Percentiles rank a stretch among this genome's conserved stretches.
These are phyloP conservation scores for Parascedosporium putredinis DNA, from an alignment of 2,329 filamentous ascomycete genomes.

Conservation along the genomic window DNA sequence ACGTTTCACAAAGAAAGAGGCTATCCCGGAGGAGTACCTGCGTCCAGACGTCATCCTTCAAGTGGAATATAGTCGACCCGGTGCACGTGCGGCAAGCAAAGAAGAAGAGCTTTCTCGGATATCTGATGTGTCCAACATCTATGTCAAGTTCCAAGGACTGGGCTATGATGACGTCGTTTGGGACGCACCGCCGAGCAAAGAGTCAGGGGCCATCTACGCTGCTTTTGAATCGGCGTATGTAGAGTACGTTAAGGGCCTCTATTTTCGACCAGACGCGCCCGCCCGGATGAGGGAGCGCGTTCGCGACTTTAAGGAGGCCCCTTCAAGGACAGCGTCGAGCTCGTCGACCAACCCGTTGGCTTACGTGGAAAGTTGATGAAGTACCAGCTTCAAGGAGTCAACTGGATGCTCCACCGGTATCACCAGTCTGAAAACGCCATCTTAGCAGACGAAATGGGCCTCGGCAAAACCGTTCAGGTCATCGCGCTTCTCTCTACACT, in stretches of 20 bases:
- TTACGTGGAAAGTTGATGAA: constrained; percentile 78
- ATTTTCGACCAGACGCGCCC: constrained; percentile 49
- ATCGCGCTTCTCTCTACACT: constrained; percentile 71
- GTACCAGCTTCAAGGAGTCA: constrained; percentile 86
- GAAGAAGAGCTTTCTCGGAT: constrained; percentile 63
- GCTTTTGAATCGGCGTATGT: constrained; percentile 77
- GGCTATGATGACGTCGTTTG: constrained; percentile 85
- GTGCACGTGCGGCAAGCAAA: constrained; percentile 46
- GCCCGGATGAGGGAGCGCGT: constrained; percentile 57
- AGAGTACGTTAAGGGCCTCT: constrained; percentile 72
- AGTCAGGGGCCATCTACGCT: constrained; percentile 56
- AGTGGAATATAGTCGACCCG: constrained; percentile 44
- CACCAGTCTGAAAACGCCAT: constrained; percentile 75
- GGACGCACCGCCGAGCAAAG: constrained; percentile 65
- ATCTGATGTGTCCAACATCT: constrained; percentile 59
- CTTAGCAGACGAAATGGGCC: constrained; percentile 93
- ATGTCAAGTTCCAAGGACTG: constrained; percentile 88
- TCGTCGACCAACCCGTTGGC: constrained; percentile 61
- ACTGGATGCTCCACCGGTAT: constrained; percentile 92
- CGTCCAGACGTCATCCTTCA: constrained; percentile 83
- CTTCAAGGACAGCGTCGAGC: constrained; percentile 46
- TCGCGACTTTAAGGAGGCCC: constrained; percentile 52
- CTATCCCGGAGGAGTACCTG: constrained; percentile 78
- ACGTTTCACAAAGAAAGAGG: constrained; percentile 62
- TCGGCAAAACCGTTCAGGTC: constrained; percentile 94